Conservation (phyloP, 1,139 yeast genomes). For the Candida gigantensis region DNA sequence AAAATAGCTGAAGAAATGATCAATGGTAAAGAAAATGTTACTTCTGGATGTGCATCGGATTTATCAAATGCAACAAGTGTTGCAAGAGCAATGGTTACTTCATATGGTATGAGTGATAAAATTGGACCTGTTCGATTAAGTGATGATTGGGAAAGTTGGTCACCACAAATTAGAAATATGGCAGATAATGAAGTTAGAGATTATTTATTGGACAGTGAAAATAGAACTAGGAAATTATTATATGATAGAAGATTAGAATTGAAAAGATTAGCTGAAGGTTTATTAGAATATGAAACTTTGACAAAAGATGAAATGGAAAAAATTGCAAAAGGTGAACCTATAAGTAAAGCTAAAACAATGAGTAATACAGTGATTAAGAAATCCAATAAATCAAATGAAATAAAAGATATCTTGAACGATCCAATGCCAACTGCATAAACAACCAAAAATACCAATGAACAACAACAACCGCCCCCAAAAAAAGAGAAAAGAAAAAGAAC, state of each 20-base stretch:
- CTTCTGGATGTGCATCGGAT: slow-evolving; percentile 93
- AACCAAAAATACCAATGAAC: not conserved
- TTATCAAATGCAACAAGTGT: slow-evolving; percentile 85
- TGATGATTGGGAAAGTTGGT: slow-evolving; percentile 94
- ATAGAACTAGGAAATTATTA: slow-evolving; percentile 72
- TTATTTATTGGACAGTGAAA: slow-evolving; percentile 71
- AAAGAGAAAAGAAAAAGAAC: not conserved
- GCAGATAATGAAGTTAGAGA: slow-evolving; percentile 92
- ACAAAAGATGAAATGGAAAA: slow-evolving; percentile 89
- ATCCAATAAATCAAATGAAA: slow-evolving; percentile 9
- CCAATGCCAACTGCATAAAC: slow-evolving; percentile 12
- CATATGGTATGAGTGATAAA: slow-evolving; percentile 92
- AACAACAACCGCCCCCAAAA: too few species aligned
- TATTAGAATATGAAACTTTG: slow-evolving; percentile 92
- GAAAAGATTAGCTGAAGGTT: slow-evolving; percentile 86
- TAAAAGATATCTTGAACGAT: slow-evolving; percentile 13
- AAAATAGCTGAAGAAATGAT: slow-evolving; percentile 94
- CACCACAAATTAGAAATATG: slow-evolving; percentile 78
- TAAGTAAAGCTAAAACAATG: slow-evolving; percentile 64
- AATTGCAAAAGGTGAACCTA: slow-evolving; percentile 74
- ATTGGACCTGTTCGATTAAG: slow-evolving; percentile 90
- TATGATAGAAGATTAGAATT: slow-evolving; percentile 67
- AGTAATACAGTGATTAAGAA: slow-evolving; percentile 76
- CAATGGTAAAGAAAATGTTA: slow-evolving; percentile 88
- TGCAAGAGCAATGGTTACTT: slow-evolving; percentile 96